Evolutionary conservation across 441 rosid genomes (phyloP).

Genomic region (Bocquillonia castaneifolia): DNA sequence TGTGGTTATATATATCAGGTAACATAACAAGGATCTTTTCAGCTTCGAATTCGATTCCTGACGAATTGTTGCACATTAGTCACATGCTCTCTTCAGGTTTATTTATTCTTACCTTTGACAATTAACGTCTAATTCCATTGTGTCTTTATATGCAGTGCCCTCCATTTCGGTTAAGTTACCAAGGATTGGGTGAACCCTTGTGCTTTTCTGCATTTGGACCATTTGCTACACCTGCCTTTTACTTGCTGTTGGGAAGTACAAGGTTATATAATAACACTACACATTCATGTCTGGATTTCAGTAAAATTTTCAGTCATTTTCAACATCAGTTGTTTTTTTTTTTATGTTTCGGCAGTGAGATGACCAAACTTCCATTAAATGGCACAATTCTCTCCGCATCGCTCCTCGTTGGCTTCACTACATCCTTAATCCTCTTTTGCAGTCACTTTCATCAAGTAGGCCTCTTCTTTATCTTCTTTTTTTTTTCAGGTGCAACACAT

Average conservation of each 20-base stretch:
- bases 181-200: conserved; percentile 87
- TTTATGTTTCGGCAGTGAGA: conserved; percentile 46
- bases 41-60: not conserved
- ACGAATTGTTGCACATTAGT: not conserved
- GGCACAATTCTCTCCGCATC: conserved; percentile 56
- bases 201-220: conserved; percentile 93
- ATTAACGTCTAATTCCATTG: not conserved
- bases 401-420: conserved; percentile 72
- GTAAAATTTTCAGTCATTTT: not conserved
- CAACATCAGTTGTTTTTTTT: conserved; percentile 5
- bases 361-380: conserved; percentile 40
- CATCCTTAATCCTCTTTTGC: conserved; percentile 79
- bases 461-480: not conserved
- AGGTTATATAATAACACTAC: conserved; percentile 31
- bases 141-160: conserved; percentile 54
- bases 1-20: conserved; percentile 89
- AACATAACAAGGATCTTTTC: conserved; percentile 5
- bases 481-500: not conserved
- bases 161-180: conserved; percentile 85
- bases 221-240: conserved; percentile 82
- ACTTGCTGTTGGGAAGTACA: conserved; percentile 52
- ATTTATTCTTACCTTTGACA: too few species aligned
- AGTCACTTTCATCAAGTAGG: conserved; percentile 90
- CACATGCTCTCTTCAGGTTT: too few species aligned
- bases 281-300: not conserved